Conservation (phyloP, 2,329 filamentous ascomycete species). For the Phyllosticta capitalensis region DNA sequence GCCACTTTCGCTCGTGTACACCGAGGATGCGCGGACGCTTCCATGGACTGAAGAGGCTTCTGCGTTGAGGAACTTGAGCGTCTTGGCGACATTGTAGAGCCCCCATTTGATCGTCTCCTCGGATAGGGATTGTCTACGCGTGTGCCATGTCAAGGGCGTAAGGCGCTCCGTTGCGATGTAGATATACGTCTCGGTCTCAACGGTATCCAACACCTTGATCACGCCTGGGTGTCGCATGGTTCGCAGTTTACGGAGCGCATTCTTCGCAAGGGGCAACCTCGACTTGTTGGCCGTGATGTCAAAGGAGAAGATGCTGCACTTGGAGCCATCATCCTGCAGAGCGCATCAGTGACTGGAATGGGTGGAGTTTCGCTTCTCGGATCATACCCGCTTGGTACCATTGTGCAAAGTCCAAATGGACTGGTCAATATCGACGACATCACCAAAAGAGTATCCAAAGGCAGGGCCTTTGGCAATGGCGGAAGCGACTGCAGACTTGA, state of each 20-base stretch:
- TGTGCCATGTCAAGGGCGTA: conserved; percentile 78
- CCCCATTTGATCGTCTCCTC: conserved; percentile 97
- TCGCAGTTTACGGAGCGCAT: conserved; percentile 86
- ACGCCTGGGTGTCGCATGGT: conserved; percentile 91
- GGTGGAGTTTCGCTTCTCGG: conserved; percentile 1
- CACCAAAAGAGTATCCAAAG: conserved; percentile 87
- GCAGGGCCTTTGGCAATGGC: conserved; percentile 91
- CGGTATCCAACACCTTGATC: conserved; percentile 85
- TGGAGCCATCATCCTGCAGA: conserved; percentile 75
- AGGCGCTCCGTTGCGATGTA: conserved; percentile 93
- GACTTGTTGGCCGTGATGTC: conserved; percentile 74
- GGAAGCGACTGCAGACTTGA: conserved; percentile 94
- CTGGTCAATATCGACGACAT: conserved; percentile 82
- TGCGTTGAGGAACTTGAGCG: conserved; percentile 90
- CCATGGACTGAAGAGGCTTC: conserved; percentile 90
- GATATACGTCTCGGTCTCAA: conserved; percentile 93
- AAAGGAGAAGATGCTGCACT: conserved; percentile 96
- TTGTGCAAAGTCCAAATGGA: conserved; percentile 97
- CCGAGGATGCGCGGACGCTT: conserved; percentile 70
- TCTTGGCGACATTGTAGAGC: conserved; percentile 78
- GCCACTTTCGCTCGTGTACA: conserved; percentile 91
- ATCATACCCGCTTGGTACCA: conserved; percentile 72
- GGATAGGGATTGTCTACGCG: conserved; percentile 76
- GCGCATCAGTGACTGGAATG: not conserved
- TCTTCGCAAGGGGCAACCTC: conserved; percentile 76